Evolutionary conservation across 441 rosid species (phyloP), one percentile per base, ranked within the genome.

Genomic region (Syzygium syzygioides): DNA sequence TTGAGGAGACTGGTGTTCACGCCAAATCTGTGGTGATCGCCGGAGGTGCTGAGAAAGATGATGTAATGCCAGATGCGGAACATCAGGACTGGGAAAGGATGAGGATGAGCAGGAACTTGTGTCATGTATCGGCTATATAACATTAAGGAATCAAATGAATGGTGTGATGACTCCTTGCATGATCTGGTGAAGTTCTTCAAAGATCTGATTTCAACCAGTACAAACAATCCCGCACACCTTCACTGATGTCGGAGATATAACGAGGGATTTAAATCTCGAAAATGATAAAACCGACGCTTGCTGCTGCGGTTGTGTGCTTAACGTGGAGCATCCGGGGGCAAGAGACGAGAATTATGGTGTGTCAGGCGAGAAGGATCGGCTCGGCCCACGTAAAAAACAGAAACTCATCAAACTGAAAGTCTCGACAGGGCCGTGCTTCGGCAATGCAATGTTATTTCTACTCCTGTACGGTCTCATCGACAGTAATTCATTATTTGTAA

Each of bases 1-100:
- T 19, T 34, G 15, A 2, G 0, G 14, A 19, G 8, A 34, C 26
- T 0, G 2, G 14, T 10, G 3, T 68, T 32, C 8, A 19, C 5
- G 79, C 14, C 48, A 34, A 12, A 34, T 34, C 14, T 34, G 79
- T 37, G 79, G 79, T 10, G 79, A 32, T 68, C 48, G 5, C 4
- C 2, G 79, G 45, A 68, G 79, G 14, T 34, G 48, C 15, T 2
- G 1, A 10, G 26, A 48, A 19, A 34, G 79, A 68, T 34, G 3
- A 68, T 34, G 79, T 10, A 19, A 68, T 3, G 48, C 2, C 26
- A 10, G 48, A 34, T 19, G 26, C 8, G 4, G 26, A n/a, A 68
- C 48, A 9, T 71, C 48, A 19, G 50, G 80, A 26, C 5, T 10
- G 26, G 80, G 80, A 37, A 5, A 71, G 50, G 0, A 6, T 3